phyloP scores from a whole-genome alignment of 2,329 filamentous ascomycete genomes.

The Hirsutella minnesotensis region DNA sequence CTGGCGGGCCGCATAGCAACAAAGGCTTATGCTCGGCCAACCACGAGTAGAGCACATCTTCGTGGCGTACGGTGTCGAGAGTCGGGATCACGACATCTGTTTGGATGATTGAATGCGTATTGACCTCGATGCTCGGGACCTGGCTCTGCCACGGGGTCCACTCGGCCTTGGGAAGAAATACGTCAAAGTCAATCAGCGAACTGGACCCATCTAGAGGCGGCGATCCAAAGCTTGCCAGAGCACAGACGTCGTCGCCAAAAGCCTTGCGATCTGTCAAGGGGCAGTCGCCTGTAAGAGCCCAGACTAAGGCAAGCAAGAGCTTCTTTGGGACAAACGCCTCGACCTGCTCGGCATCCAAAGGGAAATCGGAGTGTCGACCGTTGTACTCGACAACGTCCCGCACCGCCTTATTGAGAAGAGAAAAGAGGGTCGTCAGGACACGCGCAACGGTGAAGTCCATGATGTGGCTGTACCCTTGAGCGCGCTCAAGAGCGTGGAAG shows the following conservation, averaged over 20 bases:
- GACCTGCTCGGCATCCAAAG: conserved; percentile 78
- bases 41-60: conserved; percentile 99
- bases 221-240: conserved; percentile 74
- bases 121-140: conserved; percentile 89
- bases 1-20: conserved; percentile 89
- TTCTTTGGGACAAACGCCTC: conserved; percentile 90
- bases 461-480: conserved; percentile 78
- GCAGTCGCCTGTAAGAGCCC: conserved; percentile 93
- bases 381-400: conserved; percentile 94
- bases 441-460: conserved; percentile 96
- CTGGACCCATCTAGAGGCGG: conserved; percentile 66
- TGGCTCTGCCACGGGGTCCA: conserved; percentile 93
- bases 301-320: conserved; percentile 80
- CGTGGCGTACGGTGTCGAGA: conserved; percentile 90
- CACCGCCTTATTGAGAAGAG: conserved; percentile 85
- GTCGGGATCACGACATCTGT: conserved; percentile 98
- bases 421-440: conserved; percentile 87
- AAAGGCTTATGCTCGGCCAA: conserved; percentile 96
- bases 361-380: conserved; percentile 84
- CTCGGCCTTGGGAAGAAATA: conserved; percentile 72
- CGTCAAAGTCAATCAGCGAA: conserved; percentile 93
- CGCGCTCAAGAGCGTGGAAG: conserved; percentile 61
- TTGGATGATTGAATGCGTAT: conserved; percentile 94
- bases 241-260: conserved; percentile 77
- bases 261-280: conserved; percentile 75